phyloP scores from a whole-genome alignment of 1,284 basidiomycete species.

The Grifola frondosa region DNA sequence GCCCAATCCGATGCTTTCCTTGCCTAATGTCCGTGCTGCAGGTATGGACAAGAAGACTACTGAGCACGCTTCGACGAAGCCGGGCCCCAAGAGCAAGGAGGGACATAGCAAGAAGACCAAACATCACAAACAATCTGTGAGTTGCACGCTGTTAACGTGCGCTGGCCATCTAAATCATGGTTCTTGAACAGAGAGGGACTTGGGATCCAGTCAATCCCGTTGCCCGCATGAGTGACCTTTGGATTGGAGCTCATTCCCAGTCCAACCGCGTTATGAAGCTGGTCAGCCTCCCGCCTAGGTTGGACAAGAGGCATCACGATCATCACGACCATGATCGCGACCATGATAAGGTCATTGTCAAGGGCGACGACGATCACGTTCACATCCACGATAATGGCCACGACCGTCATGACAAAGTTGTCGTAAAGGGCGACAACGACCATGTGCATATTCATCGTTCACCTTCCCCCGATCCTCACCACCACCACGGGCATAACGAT shows the following conservation, averaged over 20 bases:
- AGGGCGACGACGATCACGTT: conserved; percentile 25
- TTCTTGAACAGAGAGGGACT: conserved; percentile 7
- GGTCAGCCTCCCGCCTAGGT: conserved; percentile 4
- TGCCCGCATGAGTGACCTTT: conserved; percentile 21
- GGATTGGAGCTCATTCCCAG: conserved; percentile 16
- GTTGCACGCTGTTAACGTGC: neutral
- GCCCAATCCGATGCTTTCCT: conserved; percentile 20
- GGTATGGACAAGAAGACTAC: neutral
- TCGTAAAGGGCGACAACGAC: conserved; percentile 12
- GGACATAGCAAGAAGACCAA: conserved; percentile 5
- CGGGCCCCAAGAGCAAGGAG: conserved; percentile 1
- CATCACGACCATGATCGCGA: conserved; percentile 22
- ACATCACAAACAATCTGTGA: conserved; percentile 8
- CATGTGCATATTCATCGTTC: conserved; percentile 7
- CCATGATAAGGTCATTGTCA: conserved; percentile 17
- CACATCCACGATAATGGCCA: conserved; percentile 16
- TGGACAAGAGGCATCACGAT: conserved; percentile 18
- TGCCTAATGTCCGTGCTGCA: conserved; percentile 21
- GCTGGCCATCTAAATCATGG: neutral
- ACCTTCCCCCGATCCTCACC: conserved; percentile 11
- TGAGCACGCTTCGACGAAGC: neutral
- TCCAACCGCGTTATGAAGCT: neutral
- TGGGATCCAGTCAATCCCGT: conserved; percentile 24
- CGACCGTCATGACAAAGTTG: conserved; percentile 6
- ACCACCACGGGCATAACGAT: conserved; percentile 11